A percentile compares a stretch with the other conserved stretches of the same genome.
These are phyloP conservation scores for Gloeophyllum trabeum DNA, from an alignment of 768 basidiomycete species.

Conservation along the genomic window DNA sequence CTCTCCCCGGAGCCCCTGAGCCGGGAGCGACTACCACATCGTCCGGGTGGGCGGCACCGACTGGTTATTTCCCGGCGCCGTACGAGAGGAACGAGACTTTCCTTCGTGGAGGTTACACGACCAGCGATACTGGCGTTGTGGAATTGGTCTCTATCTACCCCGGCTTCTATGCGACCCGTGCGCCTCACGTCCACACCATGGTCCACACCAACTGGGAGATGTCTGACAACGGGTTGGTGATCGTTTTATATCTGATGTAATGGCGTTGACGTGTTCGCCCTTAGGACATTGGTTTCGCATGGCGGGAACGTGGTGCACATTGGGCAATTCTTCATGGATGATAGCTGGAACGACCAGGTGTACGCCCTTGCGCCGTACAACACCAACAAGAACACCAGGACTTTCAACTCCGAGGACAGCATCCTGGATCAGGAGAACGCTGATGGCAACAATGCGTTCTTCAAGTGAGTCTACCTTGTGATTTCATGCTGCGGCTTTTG, in stretches of 20 bases:
- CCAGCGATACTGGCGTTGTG: constrained; percentile 23
- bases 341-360: constrained; percentile 19
- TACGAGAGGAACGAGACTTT: constrained; percentile 20
- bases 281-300: constrained; percentile 17
- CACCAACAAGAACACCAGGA: constrained; percentile 15
- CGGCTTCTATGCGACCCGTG: constrained; percentile 21
- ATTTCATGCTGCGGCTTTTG: neutral
- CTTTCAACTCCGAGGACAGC: constrained; percentile 18
- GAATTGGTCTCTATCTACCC: constrained; percentile 18
- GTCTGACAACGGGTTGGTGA: too few relatives aligned
- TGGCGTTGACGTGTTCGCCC: too few relatives aligned
- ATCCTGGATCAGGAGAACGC: constrained; percentile 13
- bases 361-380: constrained; percentile 16
- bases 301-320: constrained; percentile 19
- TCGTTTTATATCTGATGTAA: too few relatives aligned
- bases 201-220: constrained; percentile 20
- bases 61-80: too few relatives aligned
- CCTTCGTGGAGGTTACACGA: constrained; percentile 23
- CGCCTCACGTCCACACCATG: constrained; percentile 25
- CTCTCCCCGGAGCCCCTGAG: neutral
- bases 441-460: constrained; percentile 17
- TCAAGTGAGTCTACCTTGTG: constrained; percentile 9
- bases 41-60: neutral
- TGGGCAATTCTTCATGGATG: constrained; percentile 29
- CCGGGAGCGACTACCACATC: too few relatives aligned